These are phyloP conservation scores for Fistulifera solaris DNA, from an alignment of 108 stramenopile genomes.

Conservation along the genomic window DNA sequence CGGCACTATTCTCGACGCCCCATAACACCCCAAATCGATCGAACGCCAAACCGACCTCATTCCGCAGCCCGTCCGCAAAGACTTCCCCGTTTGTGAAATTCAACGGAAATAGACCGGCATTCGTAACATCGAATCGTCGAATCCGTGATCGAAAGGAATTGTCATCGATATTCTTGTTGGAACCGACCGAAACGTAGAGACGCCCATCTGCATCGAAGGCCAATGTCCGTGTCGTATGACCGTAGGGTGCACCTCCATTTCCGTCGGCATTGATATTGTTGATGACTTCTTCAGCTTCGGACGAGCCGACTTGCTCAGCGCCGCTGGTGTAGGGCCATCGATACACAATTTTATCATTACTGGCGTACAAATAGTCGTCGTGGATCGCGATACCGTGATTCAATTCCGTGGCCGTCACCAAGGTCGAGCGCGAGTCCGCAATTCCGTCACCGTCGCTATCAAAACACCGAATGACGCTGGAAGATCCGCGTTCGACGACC, in stretches of 20 bases:
- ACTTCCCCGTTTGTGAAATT: conserved; percentile 48
- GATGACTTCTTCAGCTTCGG: conserved; percentile 20
- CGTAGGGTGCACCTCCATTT: conserved; percentile 38
- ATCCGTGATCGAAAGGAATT: conserved; percentile 55
- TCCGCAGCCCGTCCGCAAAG: conserved; percentile 69
- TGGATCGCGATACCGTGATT: conserved; percentile 56
- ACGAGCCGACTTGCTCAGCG: conserved; percentile 5
- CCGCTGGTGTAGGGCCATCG: conserved; percentile 32
- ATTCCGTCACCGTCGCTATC: conserved; percentile 26
- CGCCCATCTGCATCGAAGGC: conserved; percentile 38
- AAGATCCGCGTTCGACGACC: conserved; percentile 24
- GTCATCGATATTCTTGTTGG: conserved; percentile 34
- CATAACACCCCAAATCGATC: conserved; percentile 51
- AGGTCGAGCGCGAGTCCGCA: conserved; percentile 13
- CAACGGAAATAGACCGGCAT: conserved; percentile 16
- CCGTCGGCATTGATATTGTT: conserved; percentile 37
- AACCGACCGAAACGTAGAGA: conserved; percentile 61
- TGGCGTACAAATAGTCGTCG: conserved; percentile 50
- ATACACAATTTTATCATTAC: conserved; percentile 40
- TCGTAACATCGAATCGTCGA: conserved; percentile 33
- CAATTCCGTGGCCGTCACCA: conserved; percentile 24
- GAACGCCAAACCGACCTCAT: conserved; percentile 72
- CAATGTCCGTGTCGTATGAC: conserved; percentile 61
- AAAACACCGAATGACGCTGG: conserved; percentile 12
- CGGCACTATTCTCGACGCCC: conserved; percentile 74